Conservation (phyloP, 805 yeast genomes). For the Candida fluviatilis region DNA sequence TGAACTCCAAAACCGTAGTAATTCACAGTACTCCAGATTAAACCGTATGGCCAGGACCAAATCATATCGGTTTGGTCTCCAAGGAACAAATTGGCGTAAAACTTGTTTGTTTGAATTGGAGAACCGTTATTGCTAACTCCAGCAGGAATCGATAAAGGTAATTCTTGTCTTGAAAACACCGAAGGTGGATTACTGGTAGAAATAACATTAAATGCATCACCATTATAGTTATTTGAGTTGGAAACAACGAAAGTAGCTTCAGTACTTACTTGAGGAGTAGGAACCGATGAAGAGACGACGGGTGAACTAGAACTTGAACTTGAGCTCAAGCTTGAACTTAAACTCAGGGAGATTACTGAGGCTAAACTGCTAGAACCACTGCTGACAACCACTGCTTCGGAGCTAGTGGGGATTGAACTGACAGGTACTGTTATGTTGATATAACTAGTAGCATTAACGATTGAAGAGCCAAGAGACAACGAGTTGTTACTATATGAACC, state of each 20-base stretch:
- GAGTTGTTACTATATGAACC: not conserved
- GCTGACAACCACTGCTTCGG: not conserved
- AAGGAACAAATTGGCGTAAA: slow-evolving; percentile 61
- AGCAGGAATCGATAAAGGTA: slow-evolving; percentile 43
- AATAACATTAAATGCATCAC: slow-evolving; percentile 48
- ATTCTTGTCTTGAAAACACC: slow-evolving; percentile 42
- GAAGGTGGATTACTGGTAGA: slow-evolving; percentile 27
- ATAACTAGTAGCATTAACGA: slow-evolving; percentile 2
- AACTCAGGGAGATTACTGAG: not conserved
- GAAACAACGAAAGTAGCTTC: not conserved
- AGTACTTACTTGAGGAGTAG: slow-evolving; percentile 5
- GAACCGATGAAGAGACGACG: slow-evolving; percentile 7
- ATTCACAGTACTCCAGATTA: slow-evolving; percentile 48
- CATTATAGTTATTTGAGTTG: slow-evolving; percentile 14
- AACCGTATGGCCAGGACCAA: slow-evolving; percentile 64
- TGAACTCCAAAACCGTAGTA: slow-evolving; percentile 61
- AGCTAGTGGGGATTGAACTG: not conserved
- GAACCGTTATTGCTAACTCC: slow-evolving; percentile 42
- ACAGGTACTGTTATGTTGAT: slow-evolving; percentile 3
- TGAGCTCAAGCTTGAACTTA: not conserved
- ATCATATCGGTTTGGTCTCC: slow-evolving; percentile 51
- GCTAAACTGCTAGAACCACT: not conserved
- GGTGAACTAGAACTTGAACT: slow-evolving; percentile 5
- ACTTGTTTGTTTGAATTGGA: slow-evolving; percentile 69
- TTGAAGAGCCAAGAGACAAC: not conserved